Base-by-base conservation (phyloP, 2,329 filamentous ascomycete genomes). In the Scorias spongiosa region DNA sequence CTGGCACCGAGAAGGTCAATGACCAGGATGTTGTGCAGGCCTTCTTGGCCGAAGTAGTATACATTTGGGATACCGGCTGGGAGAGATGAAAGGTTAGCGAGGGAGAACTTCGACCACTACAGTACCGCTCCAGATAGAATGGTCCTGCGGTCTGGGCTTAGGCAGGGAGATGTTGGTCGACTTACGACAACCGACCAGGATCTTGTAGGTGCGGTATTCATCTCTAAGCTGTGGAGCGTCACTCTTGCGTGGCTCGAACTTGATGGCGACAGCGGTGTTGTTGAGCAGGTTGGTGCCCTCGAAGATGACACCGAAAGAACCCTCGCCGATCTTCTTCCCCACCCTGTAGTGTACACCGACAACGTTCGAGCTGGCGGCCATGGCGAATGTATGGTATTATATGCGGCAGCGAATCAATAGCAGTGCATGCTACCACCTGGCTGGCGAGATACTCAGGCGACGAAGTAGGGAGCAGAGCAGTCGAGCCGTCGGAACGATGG, bases 141-240 rank as follows among this genome's bases (percentile, higher is more conserved):
- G 20, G 20, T 26, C 20, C 20, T 26, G 20, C 20, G 7, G 7
- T 26, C 20, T 26, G 20, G 20, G 3, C 20, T 26, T 7, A 26
- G 20, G 20, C 20, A 26, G 20, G 32, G 32, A 36, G 32, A 36
- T 3, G 32, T 9, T 46, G 43, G 12, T 52, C 40, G 46, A 83
- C 91, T 83, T 72, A 98, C 91, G 89, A 72, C 91, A 98, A 63
- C 91, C 91, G 53, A 96, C 91, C 54, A 98, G 78, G 57, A 98
- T 96, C 74, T 98, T 98, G 74, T 98, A 98, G 48, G 91, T 98
- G 60, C 91, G 80, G 66, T 98, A 98, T 66, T 98, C 91, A 75
- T 98, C 91, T 66, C 91, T 82, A 54, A 98, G 70, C 66, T 98
- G 91, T 46, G 91, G 91, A 62, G 91, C 91, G 70, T 98, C 91